A percentile compares a stretch with the other conserved stretches of the same genome.
Evolutionary conservation across 2,329 filamentous ascomycete genomes (phyloP).

Genomic region (Apiospora pterosperma): DNA sequence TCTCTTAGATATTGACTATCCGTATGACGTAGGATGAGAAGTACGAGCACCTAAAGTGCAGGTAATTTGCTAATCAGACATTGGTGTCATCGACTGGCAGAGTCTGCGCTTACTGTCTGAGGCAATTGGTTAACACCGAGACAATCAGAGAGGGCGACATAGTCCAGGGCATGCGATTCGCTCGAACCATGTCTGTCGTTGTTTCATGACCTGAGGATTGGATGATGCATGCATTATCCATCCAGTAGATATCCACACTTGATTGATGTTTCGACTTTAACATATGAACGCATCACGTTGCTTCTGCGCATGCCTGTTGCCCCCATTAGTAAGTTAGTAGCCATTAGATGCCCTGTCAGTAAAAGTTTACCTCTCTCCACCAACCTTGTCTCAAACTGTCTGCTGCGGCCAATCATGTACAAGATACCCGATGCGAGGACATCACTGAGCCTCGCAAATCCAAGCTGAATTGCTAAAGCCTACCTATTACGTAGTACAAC

Average conservation of each 20-base stretch:
- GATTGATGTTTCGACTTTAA: neutral
- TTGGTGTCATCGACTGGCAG: neutral
- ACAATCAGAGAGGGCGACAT: neutral
- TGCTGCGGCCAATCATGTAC: neutral
- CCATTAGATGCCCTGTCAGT: neutral
- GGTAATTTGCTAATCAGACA: neutral
- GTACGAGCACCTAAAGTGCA: neutral
- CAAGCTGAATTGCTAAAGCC: neutral
- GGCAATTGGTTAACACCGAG: neutral
- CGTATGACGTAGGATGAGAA: neutral
- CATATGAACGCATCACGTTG: neutral
- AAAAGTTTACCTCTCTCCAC: neutral
- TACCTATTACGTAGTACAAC: neutral
- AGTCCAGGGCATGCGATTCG: neutral
- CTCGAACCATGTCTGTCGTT: slow-evolving; percentile 2
- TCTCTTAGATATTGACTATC: neutral
- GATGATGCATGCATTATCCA: neutral
- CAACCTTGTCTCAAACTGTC: neutral
- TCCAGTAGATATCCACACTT: neutral
- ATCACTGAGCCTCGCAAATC: neutral
- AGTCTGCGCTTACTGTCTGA: neutral
- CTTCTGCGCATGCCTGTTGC: neutral
- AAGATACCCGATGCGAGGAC: neutral
- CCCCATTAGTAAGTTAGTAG: too few species aligned
- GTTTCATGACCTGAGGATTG: slow-evolving; percentile 5